These are phyloP conservation scores for Pontederia paniculata DNA, from an alignment of 176 grass and related monocot species.

Conservation along the genomic window DNA sequence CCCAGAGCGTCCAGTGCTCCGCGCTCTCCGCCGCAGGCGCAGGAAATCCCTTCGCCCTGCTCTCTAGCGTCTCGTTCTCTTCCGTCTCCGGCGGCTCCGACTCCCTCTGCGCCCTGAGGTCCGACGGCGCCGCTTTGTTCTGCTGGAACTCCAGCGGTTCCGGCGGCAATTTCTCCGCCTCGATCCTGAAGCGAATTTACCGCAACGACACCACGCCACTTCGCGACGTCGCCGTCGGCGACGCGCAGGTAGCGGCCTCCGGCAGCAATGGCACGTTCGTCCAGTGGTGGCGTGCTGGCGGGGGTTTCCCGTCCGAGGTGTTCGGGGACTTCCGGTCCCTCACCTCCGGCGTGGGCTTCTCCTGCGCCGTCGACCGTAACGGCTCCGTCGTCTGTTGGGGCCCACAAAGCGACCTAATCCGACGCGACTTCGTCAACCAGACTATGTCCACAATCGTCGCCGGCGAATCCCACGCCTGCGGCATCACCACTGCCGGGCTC, in stretches of 20 bases:
- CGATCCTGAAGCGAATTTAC: conserved; percentile 37
- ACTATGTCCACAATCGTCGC: conserved; percentile 33
- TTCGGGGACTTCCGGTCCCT: conserved; percentile 27
- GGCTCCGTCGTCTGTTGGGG: conserved; percentile 59
- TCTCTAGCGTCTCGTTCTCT: conserved; percentile 24
- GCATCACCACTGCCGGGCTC: conserved; percentile 13
- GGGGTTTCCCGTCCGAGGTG: not conserved
- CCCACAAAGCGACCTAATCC: conserved; percentile 7
- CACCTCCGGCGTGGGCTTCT: conserved; percentile 55
- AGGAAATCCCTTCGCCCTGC: conserved; percentile 1
- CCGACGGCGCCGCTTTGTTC: conserved; percentile 34
- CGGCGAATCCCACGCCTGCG: conserved; percentile 41
- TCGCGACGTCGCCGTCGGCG: conserved; percentile 39
- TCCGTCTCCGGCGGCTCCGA: conserved; percentile 42
- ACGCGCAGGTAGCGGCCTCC: conserved; percentile 45
- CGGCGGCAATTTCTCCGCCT: not conserved
- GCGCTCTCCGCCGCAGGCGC: not conserved
- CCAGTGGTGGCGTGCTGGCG: conserved; percentile 42
- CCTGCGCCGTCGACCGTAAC: conserved; percentile 41
- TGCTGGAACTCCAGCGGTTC: conserved; percentile 42
- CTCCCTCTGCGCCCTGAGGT: conserved; percentile 36
- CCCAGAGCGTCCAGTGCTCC: conserved; percentile 22
- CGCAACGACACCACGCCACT: not conserved
- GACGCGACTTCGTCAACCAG: conserved; percentile 22
- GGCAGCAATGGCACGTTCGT: conserved; percentile 7